Percentiles rank a stretch among this genome's conserved stretches.
Evolutionary conservation across 2,329 filamentous ascomycete genomes (phyloP).

Genomic region (Penicillium sp.): DNA sequence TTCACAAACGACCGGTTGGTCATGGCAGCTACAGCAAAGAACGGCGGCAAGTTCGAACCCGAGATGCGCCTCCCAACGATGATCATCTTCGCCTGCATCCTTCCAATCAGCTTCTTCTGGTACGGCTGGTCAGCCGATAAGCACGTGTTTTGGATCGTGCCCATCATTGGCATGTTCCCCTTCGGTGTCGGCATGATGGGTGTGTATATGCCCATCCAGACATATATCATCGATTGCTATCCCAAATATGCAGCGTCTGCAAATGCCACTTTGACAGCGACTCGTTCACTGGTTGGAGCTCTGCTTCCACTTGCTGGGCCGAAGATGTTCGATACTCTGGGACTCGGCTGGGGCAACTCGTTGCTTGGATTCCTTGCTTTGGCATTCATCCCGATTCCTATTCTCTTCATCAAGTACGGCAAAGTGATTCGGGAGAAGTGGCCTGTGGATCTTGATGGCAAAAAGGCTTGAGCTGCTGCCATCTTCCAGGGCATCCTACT

Average conservation of each 20-base stretch:
- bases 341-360: constrained; percentile 22
- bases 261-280: constrained; percentile 54
- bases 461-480: background rate
- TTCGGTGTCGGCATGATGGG: constrained; percentile 54
- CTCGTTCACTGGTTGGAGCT: constrained; percentile 46
- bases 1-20: constrained; percentile 30
- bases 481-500: background rate
- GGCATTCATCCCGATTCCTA: constrained; percentile 16
- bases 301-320: constrained; percentile 20
- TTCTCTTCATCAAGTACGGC: constrained; percentile 9
- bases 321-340: constrained; percentile 12
- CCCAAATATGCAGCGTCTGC: constrained; percentile 47
- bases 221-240: constrained; percentile 60
- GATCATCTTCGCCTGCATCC: constrained; percentile 51
- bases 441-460: constrained; percentile 12
- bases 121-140: constrained; percentile 57
- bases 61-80: constrained; percentile 54
- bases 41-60: constrained; percentile 41
- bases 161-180: constrained; percentile 56
- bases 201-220: constrained; percentile 54
- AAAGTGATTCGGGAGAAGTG: constrained; percentile 15
- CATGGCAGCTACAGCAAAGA: constrained; percentile 24
- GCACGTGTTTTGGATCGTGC: constrained; percentile 55
- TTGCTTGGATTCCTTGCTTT: constrained; percentile 20
- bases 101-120: constrained; percentile 55